Evolutionary conservation across 2,329 filamentous ascomycete species (phyloP).

Genomic region (Diaporthe vaccinii): DNA sequence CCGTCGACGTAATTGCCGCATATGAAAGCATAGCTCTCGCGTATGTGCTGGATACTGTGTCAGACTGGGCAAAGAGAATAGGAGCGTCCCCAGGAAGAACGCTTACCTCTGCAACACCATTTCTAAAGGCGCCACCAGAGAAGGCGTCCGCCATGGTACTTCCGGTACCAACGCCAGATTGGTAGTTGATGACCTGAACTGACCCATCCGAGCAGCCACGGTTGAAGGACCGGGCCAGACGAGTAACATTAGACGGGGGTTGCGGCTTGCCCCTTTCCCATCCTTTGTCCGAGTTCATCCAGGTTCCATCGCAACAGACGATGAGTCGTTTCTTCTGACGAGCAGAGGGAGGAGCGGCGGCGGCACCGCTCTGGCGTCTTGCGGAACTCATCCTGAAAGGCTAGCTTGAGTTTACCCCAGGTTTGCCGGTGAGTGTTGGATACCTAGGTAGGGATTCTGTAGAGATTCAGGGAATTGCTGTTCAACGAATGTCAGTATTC

Average conservation of each 20-base stretch:
- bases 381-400: constrained; percentile 1
- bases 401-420: not conserved
- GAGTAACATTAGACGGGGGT: constrained; percentile 71
- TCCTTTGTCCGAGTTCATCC: constrained; percentile 66
- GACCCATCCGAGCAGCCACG: constrained; percentile 63
- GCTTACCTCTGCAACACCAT: constrained; percentile 65
- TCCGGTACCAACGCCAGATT: constrained; percentile 71
- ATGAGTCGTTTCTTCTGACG: constrained; percentile 60
- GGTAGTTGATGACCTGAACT: constrained; percentile 72
- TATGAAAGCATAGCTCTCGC: constrained; percentile 73
- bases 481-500: not conserved
- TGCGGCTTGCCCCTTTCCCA: constrained; percentile 62
- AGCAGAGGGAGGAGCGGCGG: not conserved
- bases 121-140: constrained; percentile 68
- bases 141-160: constrained; percentile 63
- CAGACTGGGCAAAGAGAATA: not conserved
- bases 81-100: no score
- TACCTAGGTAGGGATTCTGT: constrained; percentile 32
- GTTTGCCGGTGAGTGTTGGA: not conserved
- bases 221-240: constrained; percentile 70
- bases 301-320: constrained; percentile 67
- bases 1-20: constrained; percentile 72
- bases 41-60: constrained; percentile 58
- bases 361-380: not conserved
- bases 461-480: not conserved